A percentile compares a stretch with the other conserved stretches of the same genome.
Conservation (phyloP, 176 grass and related monocot species). For the Coix lacrymajobi region DNA sequence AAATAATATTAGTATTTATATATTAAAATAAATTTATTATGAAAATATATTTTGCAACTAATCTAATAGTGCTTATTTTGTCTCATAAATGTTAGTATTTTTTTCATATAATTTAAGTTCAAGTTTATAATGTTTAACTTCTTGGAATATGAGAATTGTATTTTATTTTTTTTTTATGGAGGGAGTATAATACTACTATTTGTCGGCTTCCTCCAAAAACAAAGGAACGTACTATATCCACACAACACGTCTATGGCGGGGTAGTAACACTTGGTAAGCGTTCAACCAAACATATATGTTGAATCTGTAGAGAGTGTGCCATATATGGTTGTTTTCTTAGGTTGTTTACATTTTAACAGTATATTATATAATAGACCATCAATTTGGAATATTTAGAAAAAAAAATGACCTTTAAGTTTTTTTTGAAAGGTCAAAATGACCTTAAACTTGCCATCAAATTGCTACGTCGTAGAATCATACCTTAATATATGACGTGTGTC, state of each 20-base stretch:
- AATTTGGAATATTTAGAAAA: not conserved
- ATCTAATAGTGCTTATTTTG: too few relatives aligned
- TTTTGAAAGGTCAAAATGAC: too few relatives aligned
- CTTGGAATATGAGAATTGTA: too few relatives aligned
- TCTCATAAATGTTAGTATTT: too few relatives aligned
- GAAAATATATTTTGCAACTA: too few relatives aligned
- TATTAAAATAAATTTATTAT: too few relatives aligned
- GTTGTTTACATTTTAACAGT: not conserved
- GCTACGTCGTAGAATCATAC: not conserved
- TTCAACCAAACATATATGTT: not conserved
- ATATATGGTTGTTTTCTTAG: not conserved
- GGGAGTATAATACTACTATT: too few relatives aligned
- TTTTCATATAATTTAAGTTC: too few relatives aligned
- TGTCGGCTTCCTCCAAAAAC: slow-evolving; percentile 18
- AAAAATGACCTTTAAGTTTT: not conserved
- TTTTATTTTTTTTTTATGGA: too few relatives aligned
- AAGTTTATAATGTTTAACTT: too few relatives aligned
- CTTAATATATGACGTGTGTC: not conserved
- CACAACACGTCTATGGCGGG: not conserved
- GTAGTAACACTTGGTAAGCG: not conserved
- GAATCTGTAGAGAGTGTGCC: not conserved
- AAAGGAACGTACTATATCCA: not conserved
- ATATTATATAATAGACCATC: not conserved
- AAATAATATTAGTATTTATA: too few relatives aligned
- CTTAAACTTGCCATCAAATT: not conserved